Base-by-base conservation (phyloP, 345 rosid genomes). In the Eucalyptus pauciflora region DNA sequence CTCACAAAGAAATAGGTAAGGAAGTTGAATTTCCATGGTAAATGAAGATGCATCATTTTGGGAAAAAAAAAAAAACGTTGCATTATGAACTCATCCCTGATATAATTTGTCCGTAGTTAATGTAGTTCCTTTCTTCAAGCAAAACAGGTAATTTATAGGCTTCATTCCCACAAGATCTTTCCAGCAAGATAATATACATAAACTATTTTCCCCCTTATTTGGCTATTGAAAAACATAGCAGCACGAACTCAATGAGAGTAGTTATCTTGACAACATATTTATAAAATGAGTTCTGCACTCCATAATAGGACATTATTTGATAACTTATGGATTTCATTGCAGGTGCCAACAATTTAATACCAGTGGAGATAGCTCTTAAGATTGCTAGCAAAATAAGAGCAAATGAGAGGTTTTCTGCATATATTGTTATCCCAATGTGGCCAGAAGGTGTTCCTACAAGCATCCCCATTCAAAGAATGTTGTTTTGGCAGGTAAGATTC, bases 391-490 rank as follows among this genome's bases (percentile, higher is more conserved):
- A 96, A 89, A 97, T 96, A 89, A 95, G 96, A 94, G 95, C 96
- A 89, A 92, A 92, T 43, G 96, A 97, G 91, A 96, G 97, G 89
- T 97, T 96, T 92, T 92, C 96, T 90, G 99, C 95, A 8, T 97
- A 97, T 88, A 95, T 97, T 90, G 95, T 97, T 52, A 95, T 97
- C 90, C 99, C 99, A 79, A 97, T 97, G 99, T 96, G 98, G 98
- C 99, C 99, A 43, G 99, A 97, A 93, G 99, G 99, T 88, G 91
- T 92, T 90, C 94, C 99, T 52, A 91, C 98, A 51, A 92, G 95
- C 58, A 25, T 87, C 81, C 89, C 96, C 27, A 93, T 93, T 58
- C 99, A 97, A 90, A 93, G 97, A 86, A 97, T 97, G 88, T 95
- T 97, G 33, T 96, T 91, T 93, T 97, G 99, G 99, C 99, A 96